A percentile compares a stretch with the other conserved stretches of the same genome.
Evolutionary conservation across 78 protist genomes (phyloP).

Genomic region (Chrysochromulina tobinii): DNA sequence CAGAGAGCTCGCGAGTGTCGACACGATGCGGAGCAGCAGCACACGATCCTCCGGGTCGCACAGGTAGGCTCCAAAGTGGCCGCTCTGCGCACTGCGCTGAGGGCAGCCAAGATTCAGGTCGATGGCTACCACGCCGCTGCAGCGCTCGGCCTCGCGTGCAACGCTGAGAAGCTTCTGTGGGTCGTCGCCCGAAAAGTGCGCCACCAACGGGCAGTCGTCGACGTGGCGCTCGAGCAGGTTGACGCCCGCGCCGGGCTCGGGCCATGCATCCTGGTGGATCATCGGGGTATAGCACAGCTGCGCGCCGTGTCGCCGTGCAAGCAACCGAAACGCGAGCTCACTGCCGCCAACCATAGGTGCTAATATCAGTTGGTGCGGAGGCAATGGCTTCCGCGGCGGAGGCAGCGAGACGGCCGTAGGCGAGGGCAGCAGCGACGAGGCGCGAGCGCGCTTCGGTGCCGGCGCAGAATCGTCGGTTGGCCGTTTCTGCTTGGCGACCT

Average conservation of each 20-base stretch:
- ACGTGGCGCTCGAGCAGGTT: neutral
- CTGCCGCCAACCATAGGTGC: constrained; percentile 71
- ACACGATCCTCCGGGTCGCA: neutral
- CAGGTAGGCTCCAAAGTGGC: constrained; percentile 45
- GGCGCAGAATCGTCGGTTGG: no score
- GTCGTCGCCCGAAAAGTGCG: constrained; percentile 81
- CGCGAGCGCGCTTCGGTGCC: no score
- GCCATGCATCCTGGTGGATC: neutral
- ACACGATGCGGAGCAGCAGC: no score
- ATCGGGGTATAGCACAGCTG: constrained; percentile 48
- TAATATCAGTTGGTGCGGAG: constrained; percentile 1
- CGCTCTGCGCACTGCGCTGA: constrained; percentile 67
- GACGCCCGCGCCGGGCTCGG: neutral
- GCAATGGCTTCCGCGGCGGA: neutral
- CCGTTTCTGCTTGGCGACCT: no score
- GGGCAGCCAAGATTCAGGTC: constrained; percentile 88
- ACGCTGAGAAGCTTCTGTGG: constrained; percentile 55
- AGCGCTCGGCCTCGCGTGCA: constrained; percentile 30
- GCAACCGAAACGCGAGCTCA: constrained; percentile 60
- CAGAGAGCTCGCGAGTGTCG: no score
- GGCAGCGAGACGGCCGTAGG: neutral
- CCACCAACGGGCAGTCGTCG: constrained; percentile 39
- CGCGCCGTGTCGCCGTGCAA: constrained; percentile 34
- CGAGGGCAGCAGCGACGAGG: no score
- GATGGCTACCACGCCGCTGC: constrained; percentile 36